These are phyloP conservation scores for Geotrichum siamense DNA, from an alignment of 1,139 yeast species.

Conservation along the genomic window DNA sequence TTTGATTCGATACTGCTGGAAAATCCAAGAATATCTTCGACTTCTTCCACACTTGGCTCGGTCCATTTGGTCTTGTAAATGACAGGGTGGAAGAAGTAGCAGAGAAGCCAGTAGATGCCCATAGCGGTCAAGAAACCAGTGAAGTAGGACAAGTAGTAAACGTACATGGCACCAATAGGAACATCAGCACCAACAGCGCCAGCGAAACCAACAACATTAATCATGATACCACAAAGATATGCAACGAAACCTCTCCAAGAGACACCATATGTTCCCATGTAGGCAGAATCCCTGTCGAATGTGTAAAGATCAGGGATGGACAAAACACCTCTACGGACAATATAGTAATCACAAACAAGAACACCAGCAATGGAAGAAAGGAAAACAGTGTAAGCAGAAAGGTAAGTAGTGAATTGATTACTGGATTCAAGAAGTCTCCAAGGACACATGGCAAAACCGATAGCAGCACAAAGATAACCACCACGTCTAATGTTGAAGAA, in stretches of 20 bases:
- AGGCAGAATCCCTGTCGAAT: conserved; percentile 41
- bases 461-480: conserved; percentile 67
- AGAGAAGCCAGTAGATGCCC: conserved; percentile 44
- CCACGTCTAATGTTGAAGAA: conserved; percentile 78
- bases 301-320: conserved; percentile 58
- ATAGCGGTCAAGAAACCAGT: conserved; percentile 62
- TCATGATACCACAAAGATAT: conserved; percentile 45
- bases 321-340: conserved; percentile 61
- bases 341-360: conserved; percentile 66
- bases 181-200: conserved; percentile 67
- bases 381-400: conserved; percentile 82
- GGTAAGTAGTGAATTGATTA: conserved; percentile 71
- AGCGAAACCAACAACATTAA: conserved; percentile 82
- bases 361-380: conserved; percentile 84
- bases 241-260: conserved; percentile 59
- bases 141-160: conserved; percentile 67
- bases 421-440: conserved; percentile 78
- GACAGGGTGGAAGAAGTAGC: conserved; percentile 50
- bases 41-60: conserved; percentile 54
- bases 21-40: conserved; percentile 20
- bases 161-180: conserved; percentile 70
- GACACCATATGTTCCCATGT: conserved; percentile 56
- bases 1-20: background rate
- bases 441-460: conserved; percentile 78
- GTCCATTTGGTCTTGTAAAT: conserved; percentile 57